Conservation (phyloP, 2,329 filamentous ascomycete genomes). For the Talaromyces albobiverticillius region DNA sequence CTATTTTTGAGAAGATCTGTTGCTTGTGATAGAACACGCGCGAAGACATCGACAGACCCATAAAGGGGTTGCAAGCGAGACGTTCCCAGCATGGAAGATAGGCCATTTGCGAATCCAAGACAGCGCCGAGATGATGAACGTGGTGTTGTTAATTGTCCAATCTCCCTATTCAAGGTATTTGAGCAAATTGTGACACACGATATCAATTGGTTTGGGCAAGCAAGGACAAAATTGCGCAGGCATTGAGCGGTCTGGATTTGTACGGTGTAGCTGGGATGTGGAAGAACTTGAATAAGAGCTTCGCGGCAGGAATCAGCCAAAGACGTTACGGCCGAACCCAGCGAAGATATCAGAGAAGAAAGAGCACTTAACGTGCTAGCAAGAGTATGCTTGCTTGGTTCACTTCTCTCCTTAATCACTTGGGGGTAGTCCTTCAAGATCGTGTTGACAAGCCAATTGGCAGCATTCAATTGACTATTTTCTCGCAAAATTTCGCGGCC, state of each 20-base stretch:
- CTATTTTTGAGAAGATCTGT: slow-evolving; percentile 90
- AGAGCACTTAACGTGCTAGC: slow-evolving; percentile 76
- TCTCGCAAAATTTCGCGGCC: slow-evolving; percentile 81
- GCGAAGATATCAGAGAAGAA: slow-evolving; percentile 69
- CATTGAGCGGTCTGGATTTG: slow-evolving; percentile 87
- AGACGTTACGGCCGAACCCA: slow-evolving; percentile 76
- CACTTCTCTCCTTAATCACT: slow-evolving; percentile 77
- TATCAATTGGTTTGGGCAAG: slow-evolving; percentile 87
- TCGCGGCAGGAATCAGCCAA: slow-evolving; percentile 85
- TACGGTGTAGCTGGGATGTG: slow-evolving; percentile 94
- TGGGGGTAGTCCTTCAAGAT: slow-evolving; percentile 94
- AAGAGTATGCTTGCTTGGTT: slow-evolving; percentile 83
- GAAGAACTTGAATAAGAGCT: slow-evolving; percentile 80
- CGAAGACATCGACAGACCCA: slow-evolving; percentile 93
- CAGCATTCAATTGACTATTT: slow-evolving; percentile 79
- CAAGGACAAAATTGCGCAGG: slow-evolving; percentile 80
- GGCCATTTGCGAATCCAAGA: slow-evolving; percentile 84
- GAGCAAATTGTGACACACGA: slow-evolving; percentile 92
- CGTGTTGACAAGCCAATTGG: slow-evolving; percentile 77
- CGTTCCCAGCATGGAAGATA: slow-evolving; percentile 86
- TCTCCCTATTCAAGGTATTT: slow-evolving; percentile 87
- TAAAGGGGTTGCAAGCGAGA: slow-evolving; percentile 85
- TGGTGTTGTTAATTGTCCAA: slow-evolving; percentile 71
- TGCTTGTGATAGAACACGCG: slow-evolving; percentile 83
- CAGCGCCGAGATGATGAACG: slow-evolving; percentile 79